A percentile compares a stretch with the other conserved stretches of the same genome.
Conservation (phyloP, 2,329 filamentous ascomycete genomes). For the Calonectria montana region DNA sequence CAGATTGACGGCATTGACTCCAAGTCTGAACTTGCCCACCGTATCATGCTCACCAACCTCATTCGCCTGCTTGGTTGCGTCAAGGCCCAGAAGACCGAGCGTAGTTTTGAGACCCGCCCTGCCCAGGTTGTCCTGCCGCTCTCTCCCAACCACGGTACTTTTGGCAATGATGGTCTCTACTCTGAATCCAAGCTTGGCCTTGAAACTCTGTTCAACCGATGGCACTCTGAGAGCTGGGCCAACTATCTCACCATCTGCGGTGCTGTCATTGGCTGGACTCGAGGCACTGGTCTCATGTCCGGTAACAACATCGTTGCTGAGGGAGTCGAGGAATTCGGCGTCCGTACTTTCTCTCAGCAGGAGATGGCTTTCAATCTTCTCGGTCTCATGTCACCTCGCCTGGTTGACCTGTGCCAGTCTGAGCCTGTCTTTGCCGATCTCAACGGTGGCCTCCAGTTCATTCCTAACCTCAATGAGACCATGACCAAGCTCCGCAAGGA, state of each 20-base stretch:
- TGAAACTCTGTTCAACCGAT: conserved; percentile 97
- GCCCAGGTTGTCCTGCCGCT: conserved; percentile 96
- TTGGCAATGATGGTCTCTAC: conserved; percentile 97
- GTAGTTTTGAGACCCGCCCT: conserved; percentile 93
- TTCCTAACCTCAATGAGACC: conserved; percentile 92
- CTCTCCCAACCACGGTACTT: conserved; percentile 98
- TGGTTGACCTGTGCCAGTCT: conserved; percentile 94
- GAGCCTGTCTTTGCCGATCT: conserved; percentile 97
- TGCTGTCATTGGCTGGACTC: conserved; percentile 98
- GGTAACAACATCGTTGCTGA: conserved; percentile 98
- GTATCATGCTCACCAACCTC: conserved; percentile 98
- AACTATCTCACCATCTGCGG: conserved; percentile 98
- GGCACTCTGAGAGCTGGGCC: conserved; percentile 97
- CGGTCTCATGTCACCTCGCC: conserved; percentile 91
- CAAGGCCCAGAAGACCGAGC: conserved; percentile 89
- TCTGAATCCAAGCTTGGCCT: conserved; percentile 97
- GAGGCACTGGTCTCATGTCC: conserved; percentile 97
- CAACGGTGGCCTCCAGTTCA: conserved; percentile 97
- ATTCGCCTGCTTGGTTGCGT: conserved; percentile 89
- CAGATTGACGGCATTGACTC: conserved; percentile 98
- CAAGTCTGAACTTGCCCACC: conserved; percentile 96
- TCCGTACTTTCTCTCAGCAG: conserved; percentile 98
- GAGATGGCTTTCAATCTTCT: conserved; percentile 99
- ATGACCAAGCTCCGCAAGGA: conserved; percentile 96
- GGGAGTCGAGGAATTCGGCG: conserved; percentile 94